A percentile compares a stretch with the other conserved stretches of the same genome.
phyloP scores from a whole-genome alignment of 2,329 filamentous ascomycete species.

The Ascochyta viciae-villosae region DNA sequence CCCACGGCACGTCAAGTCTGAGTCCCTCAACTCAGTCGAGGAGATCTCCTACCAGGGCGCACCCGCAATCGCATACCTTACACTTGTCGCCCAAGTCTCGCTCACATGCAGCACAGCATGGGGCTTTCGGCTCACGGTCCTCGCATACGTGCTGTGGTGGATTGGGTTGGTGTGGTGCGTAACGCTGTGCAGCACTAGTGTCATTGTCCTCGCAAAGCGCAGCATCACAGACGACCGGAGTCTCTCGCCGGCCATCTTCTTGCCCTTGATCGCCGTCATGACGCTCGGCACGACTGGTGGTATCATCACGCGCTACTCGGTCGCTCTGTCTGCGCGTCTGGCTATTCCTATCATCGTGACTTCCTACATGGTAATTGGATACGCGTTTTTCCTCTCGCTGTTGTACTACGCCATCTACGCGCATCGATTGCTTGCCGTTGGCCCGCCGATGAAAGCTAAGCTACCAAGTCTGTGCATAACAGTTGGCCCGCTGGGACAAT shows the following conservation, averaged over 20 bases:
- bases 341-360: constrained; percentile 28
- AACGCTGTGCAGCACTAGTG: constrained; percentile 17
- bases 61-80: constrained; percentile 65
- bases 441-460: constrained; percentile 18
- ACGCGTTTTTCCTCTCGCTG: constrained; percentile 25
- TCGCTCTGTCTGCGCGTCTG: constrained; percentile 18
- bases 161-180: constrained; percentile 31
- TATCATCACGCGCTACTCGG: constrained; percentile 20
- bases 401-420: constrained; percentile 25
- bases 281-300: constrained; percentile 27
- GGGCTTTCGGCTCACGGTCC: constrained; percentile 69
- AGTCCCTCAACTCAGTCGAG: constrained; percentile 67
- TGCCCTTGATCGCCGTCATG: constrained; percentile 26
- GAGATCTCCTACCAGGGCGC: constrained; percentile 68
- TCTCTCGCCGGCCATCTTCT: constrained; percentile 22
- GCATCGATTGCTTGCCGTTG: constrained; percentile 25
- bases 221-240: constrained; percentile 17
- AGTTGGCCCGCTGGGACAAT: constrained; percentile 27
- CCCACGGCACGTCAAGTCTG: constrained; percentile 12
- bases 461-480: constrained; percentile 21
- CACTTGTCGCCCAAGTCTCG: constrained; percentile 70
- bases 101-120: constrained; percentile 67
- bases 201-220: constrained; percentile 23
- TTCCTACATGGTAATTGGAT: constrained; percentile 24
- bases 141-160: constrained; percentile 32